A percentile compares a stretch with the other conserved stretches of the same genome.
Evolutionary conservation across 306 rosid genomes (phyloP).

Genomic region (Prosopis cineraria): DNA sequence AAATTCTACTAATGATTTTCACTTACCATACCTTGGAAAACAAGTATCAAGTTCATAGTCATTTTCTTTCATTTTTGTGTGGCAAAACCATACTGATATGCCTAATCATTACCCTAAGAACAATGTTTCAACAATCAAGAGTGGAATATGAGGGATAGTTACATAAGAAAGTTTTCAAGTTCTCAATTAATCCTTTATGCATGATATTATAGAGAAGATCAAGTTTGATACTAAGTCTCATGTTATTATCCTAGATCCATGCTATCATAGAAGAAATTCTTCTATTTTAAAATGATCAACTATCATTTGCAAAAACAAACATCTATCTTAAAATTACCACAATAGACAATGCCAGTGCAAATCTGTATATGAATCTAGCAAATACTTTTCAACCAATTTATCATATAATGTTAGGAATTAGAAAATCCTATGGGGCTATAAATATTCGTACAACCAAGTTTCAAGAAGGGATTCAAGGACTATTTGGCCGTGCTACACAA

Average conservation of each 20-base stretch:
- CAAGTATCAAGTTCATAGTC: not conserved
- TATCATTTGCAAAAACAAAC: slow-evolving; percentile 18
- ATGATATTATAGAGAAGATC: too few relatives aligned
- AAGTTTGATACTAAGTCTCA: too few relatives aligned
- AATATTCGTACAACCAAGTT: not conserved
- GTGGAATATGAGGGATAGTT: not conserved
- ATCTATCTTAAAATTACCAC: not conserved
- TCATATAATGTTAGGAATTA: not conserved
- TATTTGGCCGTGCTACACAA: not conserved
- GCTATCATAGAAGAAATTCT: too few relatives aligned
- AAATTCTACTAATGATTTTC: not conserved
- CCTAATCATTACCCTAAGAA: not conserved
- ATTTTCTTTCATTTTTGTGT: not conserved
- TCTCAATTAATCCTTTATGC: too few relatives aligned
- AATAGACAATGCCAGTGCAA: slow-evolving; percentile 26
- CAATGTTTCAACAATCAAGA: not conserved
- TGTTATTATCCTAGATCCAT: too few relatives aligned
- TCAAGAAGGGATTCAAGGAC: not conserved
- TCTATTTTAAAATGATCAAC: too few relatives aligned
- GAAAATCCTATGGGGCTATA: not conserved
- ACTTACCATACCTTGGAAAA: not conserved
- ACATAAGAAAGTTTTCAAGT: too few relatives aligned
- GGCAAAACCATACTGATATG: not conserved
- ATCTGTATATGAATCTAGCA: slow-evolving; percentile 9
- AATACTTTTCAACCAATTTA: not conserved